Evolutionary conservation across 1,139 yeast species (phyloP), one percentile per base, ranked within the genome.

Genomic region (Yamadazyma kanchanaburiensis): DNA sequence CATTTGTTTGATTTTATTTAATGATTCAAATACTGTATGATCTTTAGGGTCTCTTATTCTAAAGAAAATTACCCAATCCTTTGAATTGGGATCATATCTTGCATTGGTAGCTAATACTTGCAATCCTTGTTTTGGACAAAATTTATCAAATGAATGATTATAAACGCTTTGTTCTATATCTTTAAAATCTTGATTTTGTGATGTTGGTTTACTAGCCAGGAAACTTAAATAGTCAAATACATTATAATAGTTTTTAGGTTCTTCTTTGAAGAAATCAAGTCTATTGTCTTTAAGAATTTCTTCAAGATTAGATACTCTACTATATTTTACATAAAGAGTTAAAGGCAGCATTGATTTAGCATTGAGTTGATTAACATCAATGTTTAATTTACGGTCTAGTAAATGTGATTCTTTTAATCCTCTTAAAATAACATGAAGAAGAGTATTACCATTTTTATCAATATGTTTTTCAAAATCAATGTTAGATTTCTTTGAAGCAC

Each of bases 401-500:
- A 73, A 42, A 23, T 53, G 48, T 1, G 70, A 57, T 28, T 53
- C 49, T 3, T 74, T 50, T 10, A 83, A 45, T 5, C 69, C 62
- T 16, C 62, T 59, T 18, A 77, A 51, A 6, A 86, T 60, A 4
- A 85, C 72, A 55, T 91, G 97, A 22, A 91, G 59, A 6, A 89
- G 50, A 0, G 91, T 77, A 46, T 88, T 87, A 0, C 94, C 94
- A 34, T 74, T 69, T 15, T 59, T 60, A 49, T 89, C 97, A 12
- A 76, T 60, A 49, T 91, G 97, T 15, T 74, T 77, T 26, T 58
- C 61, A 37, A 70, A 71, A 36, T 70, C 60, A 30, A 78, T 60
- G 5, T 31, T 36, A 2, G 7, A 40, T 37, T 4, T 31, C 7
- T 48, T 26, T 15, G 57, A 56, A 2, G 73, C 75, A 19, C 72